Percentiles rank a stretch among this genome's conserved stretches.
phyloP scores from a whole-genome alignment of 305 asterid species.

The Fraxinus floribunda region DNA sequence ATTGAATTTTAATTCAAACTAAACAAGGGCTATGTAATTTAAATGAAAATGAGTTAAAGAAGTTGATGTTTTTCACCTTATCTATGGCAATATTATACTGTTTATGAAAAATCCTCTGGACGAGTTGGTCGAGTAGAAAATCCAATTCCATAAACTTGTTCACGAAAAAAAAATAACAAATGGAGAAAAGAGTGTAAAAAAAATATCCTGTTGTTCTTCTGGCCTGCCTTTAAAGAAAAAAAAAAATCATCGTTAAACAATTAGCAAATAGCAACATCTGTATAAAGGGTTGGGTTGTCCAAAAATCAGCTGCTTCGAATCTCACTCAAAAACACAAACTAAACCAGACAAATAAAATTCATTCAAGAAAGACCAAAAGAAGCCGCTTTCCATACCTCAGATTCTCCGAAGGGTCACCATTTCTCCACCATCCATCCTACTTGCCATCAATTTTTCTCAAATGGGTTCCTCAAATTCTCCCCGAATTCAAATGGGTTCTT shows the following conservation, averaged over 20 bases:
- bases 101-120: background rate
- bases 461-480: background rate
- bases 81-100: background rate
- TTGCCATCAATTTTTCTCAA: background rate
- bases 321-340: slow-evolving; percentile 13
- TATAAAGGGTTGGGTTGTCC: background rate
- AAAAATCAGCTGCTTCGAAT: background rate
- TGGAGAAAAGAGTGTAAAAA: no score
- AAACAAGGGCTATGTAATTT: no score
- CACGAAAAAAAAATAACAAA: no score
- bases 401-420: background rate
- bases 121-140: background rate
- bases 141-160: background rate
- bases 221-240: background rate
- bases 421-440: background rate
- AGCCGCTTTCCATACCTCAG: slow-evolving; percentile 9
- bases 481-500: slow-evolving; percentile 18
- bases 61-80: no score
- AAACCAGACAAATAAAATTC: background rate
- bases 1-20: no score
- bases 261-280: background rate
- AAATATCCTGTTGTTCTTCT: background rate
- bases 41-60: background rate
- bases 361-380: background rate
- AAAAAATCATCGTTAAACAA: background rate